Evolutionary conservation across 768 basidiomycete genomes (phyloP).

Genomic region (Suillus decipiens): DNA sequence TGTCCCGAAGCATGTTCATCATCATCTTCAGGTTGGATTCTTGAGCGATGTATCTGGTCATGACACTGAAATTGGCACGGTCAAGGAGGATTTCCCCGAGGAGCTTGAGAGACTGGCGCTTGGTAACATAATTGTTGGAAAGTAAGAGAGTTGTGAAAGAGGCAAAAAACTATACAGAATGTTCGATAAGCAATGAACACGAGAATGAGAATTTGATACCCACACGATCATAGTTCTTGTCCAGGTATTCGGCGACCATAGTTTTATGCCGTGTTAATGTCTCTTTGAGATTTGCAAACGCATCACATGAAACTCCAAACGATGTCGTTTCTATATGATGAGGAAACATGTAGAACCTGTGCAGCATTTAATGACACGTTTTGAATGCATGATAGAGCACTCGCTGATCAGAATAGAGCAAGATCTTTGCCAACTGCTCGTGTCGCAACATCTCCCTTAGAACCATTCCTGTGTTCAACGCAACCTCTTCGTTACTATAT

Average conservation of each 20-base stretch:
- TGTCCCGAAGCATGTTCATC: slow-evolving; percentile 98
- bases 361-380: neutral
- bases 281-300: slow-evolving; percentile 97
- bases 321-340: slow-evolving; percentile 97
- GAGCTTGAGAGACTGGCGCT: slow-evolving; percentile 96
- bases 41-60: slow-evolving; percentile 95
- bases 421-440: slow-evolving; percentile 85
- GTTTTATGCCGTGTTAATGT: slow-evolving; percentile 95
- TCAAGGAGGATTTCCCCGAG: slow-evolving; percentile 98
- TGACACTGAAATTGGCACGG: slow-evolving; percentile 96
- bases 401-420: slow-evolving; percentile 93
- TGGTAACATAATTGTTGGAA: slow-evolving; percentile 98
- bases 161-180: slow-evolving; percentile 77
- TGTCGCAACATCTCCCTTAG: slow-evolving; percentile 95
- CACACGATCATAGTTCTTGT: slow-evolving; percentile 95
- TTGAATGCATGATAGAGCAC: slow-evolving; percentile 32
- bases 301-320: slow-evolving; percentile 97
- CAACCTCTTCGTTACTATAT: slow-evolving; percentile 94
- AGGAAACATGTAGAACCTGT: slow-evolving; percentile 93
- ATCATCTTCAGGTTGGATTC: slow-evolving; percentile 99
- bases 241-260: slow-evolving; percentile 96
- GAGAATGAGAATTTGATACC: slow-evolving; percentile 22
- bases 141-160: slow-evolving; percentile 92
- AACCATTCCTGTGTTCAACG: slow-evolving; percentile 97
- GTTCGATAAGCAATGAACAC: slow-evolving; percentile 5